Conservation (phyloP, 371 early-diverging fungal species). For the Actinomortierella wolfii region DNA sequence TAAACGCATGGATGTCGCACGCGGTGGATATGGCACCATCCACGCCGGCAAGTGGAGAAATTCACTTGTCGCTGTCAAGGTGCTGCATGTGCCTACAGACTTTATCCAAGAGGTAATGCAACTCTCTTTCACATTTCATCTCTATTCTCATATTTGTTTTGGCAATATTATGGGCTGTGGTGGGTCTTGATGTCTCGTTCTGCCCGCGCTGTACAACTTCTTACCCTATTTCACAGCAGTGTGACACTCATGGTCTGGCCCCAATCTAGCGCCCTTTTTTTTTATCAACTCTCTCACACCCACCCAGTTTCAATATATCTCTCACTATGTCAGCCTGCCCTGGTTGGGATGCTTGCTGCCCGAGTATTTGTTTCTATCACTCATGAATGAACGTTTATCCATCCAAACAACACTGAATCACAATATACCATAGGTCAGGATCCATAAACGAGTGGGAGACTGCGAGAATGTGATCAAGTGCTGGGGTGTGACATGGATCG, state of each 20-base stretch:
- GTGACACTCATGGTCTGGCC: not conserved
- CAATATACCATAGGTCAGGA: conserved; percentile 26
- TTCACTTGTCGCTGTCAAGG: conserved; percentile 41
- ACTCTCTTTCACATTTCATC: too few relatives aligned
- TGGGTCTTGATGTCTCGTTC: conserved; percentile 1
- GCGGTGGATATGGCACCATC: conserved; percentile 42
- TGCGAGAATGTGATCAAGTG: conserved; percentile 43
- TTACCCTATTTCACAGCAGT: not conserved
- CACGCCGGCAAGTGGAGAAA: conserved; percentile 37
- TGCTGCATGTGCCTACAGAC: conserved; percentile 33
- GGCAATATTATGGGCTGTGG: not conserved
- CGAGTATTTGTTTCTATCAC: too few relatives aligned
- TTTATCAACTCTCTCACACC: not conserved
- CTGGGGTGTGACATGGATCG: conserved; percentile 37
- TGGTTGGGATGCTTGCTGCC: not conserved
- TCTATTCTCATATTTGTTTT: not conserved
- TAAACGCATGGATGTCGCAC: conserved; percentile 29
- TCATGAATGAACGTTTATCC: too few relatives aligned
- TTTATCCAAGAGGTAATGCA: conserved; percentile 42
- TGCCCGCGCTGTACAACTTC: not conserved
- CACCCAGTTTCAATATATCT: too few relatives aligned
- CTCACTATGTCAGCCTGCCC: not conserved
- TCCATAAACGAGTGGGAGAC: conserved; percentile 35
- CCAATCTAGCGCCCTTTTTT: not conserved
- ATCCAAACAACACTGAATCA: too few relatives aligned